Conservation (phyloP, 108 stramenopile genomes). For the Heterococcus sp. region DNA sequence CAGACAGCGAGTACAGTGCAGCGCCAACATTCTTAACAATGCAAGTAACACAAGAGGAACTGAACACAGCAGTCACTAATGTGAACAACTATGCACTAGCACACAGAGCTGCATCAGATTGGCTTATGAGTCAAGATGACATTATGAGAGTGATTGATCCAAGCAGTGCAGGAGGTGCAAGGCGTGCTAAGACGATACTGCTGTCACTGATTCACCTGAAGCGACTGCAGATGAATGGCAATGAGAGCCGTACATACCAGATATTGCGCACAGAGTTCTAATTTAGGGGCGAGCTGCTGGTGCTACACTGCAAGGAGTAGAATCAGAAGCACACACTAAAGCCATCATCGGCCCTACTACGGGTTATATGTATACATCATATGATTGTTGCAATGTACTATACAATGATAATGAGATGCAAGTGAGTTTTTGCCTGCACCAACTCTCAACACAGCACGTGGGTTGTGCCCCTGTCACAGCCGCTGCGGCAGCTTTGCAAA, state of each 20-base stretch:
- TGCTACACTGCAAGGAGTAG: too few relatives aligned
- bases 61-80: not conserved
- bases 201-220: conserved; percentile 10
- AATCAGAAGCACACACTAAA: too few relatives aligned
- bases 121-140: not conserved
- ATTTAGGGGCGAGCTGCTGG: too few relatives aligned
- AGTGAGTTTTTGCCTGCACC: too few relatives aligned
- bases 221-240: not conserved
- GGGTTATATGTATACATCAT: too few relatives aligned
- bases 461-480: too few relatives aligned
- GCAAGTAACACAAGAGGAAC: conserved; percentile 1
- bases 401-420: too few relatives aligned
- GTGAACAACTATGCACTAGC: not conserved
- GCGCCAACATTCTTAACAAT: conserved; percentile 1
- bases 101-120: not conserved
- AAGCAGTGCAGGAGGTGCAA: not conserved
- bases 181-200: not conserved
- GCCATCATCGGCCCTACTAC: too few relatives aligned
- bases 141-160: not conserved
- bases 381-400: too few relatives aligned
- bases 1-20: not conserved
- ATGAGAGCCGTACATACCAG: not conserved
- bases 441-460: too few relatives aligned
- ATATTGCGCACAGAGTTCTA: too few relatives aligned
- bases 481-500: too few relatives aligned